Conservation (phyloP, 1,284 basidiomycete species). For the Cystobasidium sp. region DNA sequence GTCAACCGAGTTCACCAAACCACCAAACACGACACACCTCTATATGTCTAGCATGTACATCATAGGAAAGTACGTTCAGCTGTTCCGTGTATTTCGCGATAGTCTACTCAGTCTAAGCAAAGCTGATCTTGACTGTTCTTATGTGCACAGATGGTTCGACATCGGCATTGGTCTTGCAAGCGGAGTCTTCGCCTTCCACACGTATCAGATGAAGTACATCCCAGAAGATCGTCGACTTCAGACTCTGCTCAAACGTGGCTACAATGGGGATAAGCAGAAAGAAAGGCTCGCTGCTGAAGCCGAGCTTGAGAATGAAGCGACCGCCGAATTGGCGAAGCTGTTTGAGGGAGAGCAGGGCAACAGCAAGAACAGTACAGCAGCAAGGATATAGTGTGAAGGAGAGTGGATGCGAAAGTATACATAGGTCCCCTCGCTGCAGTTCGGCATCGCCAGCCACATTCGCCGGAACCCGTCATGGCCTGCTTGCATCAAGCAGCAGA, state of each 20-base stretch:
- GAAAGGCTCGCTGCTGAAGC: slow-evolving; percentile 25
- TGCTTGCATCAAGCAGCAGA: too few species aligned
- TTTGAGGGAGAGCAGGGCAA: slow-evolving; percentile 5
- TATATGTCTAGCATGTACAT: slow-evolving; percentile 11
- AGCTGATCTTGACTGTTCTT: not conserved
- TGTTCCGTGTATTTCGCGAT: not conserved
- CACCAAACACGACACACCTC: too few species aligned
- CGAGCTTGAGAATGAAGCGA: slow-evolving; percentile 28
- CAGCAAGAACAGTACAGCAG: not conserved
- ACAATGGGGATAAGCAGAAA: slow-evolving; percentile 17
- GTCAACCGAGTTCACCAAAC: too few species aligned
- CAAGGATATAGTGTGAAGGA: too few species aligned
- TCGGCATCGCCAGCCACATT: too few species aligned
- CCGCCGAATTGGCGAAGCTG: slow-evolving; percentile 19
- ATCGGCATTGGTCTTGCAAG: slow-evolving; percentile 6
- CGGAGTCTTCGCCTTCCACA: slow-evolving; percentile 23
- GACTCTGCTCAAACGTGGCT: slow-evolving; percentile 22
- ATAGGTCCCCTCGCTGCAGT: too few species aligned
- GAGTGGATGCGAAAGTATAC: too few species aligned
- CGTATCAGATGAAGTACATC: not conserved
- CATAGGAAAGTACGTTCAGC: slow-evolving; percentile 16
- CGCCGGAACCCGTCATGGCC: too few species aligned
- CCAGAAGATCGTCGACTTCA: slow-evolving; percentile 5
- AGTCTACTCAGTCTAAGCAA: not conserved
- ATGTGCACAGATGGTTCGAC: slow-evolving; percentile 10